Conservation (phyloP, 345 rosid species). For the Linum trigynum region DNA sequence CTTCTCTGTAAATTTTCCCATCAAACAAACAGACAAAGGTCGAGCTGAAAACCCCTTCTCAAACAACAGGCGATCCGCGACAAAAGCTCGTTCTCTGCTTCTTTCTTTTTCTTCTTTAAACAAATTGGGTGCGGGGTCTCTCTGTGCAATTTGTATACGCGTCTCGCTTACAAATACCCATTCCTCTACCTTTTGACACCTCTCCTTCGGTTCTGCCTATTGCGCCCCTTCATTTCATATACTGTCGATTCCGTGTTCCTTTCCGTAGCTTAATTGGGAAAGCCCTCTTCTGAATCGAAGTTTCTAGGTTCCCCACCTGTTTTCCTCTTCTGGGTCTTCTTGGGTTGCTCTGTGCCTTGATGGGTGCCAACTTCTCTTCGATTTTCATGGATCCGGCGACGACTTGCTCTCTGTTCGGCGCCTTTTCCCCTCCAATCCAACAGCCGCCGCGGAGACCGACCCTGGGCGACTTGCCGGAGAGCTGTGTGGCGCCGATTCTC, state of each 20-base stretch:
- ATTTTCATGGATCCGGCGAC: constrained; percentile 20
- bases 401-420: constrained; percentile 5
- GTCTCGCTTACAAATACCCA: constrained; percentile 12
- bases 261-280: not conserved
- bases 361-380: constrained; percentile 63
- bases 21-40: constrained; percentile 1
- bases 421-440: constrained; percentile 14
- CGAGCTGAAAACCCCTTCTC: not conserved
- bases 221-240: not conserved
- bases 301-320: not conserved
- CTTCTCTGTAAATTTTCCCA: not conserved
- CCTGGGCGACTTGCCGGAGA: constrained; percentile 78
- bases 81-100: no score
- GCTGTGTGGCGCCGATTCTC: constrained; percentile 64
- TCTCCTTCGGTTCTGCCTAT: not conserved
- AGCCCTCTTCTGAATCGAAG: no score
- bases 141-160: not conserved
- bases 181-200: not conserved
- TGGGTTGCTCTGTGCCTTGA: constrained; percentile 10
- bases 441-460: constrained; percentile 18
- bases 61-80: no score
- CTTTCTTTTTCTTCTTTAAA: not conserved
- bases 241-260: not conserved
- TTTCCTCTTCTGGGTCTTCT: not conserved
- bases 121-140: not conserved